Percentiles rank a stretch among this genome's conserved stretches.
phyloP scores from a whole-genome alignment of 2,329 filamentous ascomycete genomes.

The Aspergillus vadensis region DNA sequence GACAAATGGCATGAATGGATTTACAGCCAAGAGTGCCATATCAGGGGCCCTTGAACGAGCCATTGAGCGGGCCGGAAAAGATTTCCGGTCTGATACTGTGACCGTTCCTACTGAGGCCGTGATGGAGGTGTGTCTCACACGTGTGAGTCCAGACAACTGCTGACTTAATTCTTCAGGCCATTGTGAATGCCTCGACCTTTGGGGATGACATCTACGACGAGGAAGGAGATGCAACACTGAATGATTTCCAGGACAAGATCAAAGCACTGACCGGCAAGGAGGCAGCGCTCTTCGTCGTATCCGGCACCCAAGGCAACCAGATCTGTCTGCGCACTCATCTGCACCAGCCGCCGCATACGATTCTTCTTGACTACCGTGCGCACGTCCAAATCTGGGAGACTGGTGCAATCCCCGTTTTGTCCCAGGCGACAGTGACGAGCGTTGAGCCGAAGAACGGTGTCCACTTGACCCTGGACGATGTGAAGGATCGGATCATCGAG shows the following conservation, averaged over 20 bases:
- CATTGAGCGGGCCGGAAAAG: conserved; percentile 9
- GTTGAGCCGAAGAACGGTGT: conserved; percentile 36
- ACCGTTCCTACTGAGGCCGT: conserved; percentile 31
- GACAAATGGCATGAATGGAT: not conserved
- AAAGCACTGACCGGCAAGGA: conserved; percentile 37
- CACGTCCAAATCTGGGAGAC: conserved; percentile 38
- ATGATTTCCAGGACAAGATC: conserved; percentile 33
- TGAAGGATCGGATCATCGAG: conserved; percentile 31
- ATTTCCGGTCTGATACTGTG: conserved; percentile 33
- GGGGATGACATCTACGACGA: conserved; percentile 40
- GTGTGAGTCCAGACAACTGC: fast-evolving
- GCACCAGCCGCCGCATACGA: conserved; percentile 36
- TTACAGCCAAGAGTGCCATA: not conserved
- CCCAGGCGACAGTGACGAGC: conserved; percentile 34
- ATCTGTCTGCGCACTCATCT: conserved; percentile 38
- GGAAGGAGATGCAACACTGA: conserved; percentile 25
- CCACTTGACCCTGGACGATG: conserved; percentile 39
- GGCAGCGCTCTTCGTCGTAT: conserved; percentile 36
- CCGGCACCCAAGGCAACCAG: conserved; percentile 47
- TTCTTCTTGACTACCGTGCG: conserved; percentile 37
- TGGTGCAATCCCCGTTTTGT: conserved; percentile 32
- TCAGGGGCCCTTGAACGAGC: not conserved
- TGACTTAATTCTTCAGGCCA: not conserved
- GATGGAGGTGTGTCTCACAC: conserved; percentile 20
- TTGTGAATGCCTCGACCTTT: conserved; percentile 30